Base-by-base conservation (phyloP, 1,139 yeast genomes). In the Ashbya aceris region DNA sequence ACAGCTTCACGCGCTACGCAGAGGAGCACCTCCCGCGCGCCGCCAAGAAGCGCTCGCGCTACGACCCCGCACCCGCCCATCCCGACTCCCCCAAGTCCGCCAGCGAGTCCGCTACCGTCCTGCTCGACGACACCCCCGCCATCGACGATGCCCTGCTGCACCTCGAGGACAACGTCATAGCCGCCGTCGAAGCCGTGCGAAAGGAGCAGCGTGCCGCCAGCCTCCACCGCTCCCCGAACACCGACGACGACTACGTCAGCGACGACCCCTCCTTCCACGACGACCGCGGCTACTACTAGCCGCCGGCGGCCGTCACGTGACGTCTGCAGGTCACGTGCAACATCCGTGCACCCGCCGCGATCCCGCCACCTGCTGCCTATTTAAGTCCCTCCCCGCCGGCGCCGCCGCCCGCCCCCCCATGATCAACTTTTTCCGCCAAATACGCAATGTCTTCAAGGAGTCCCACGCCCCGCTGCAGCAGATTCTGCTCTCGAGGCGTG, bases 111-210 rank as follows among this genome's bases (percentile, higher is more conserved):
- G 48, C 52, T 8, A 46, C 68, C 8, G 66, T 65, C 4, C 67
- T 64, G 29, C 54, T 69, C 27, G 68, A 65, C 60, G 69, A 39
- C 27, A 58, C 59, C 51, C 45, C 63, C 48, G 52, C 49, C 40
- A 42, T 56, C 7, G 62, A 60, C 33, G 58, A 55, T 28, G 66
- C 65, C 7, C 55, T 64, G 40, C 51, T 58, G 30, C 57, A 53
- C 38, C 50, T 62, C 53, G 71, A 65, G 27, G 72, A 68, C 42
- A 77, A 78, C 39, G 71, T 79, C 9, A 73, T 79, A 45, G 85
- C 83, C 0, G 84, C 79, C 2, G 83, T 79, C 2, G 83, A 78
- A 49, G 78, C 79, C 37, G 83, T 79, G 0, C 79, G 75, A 49
- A 51, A 59, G 36, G 55, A 45, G 36, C 53, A 39, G 41, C 43